Base-by-base conservation (phyloP, 106 monocot species). In the Allium sativum region DNA sequence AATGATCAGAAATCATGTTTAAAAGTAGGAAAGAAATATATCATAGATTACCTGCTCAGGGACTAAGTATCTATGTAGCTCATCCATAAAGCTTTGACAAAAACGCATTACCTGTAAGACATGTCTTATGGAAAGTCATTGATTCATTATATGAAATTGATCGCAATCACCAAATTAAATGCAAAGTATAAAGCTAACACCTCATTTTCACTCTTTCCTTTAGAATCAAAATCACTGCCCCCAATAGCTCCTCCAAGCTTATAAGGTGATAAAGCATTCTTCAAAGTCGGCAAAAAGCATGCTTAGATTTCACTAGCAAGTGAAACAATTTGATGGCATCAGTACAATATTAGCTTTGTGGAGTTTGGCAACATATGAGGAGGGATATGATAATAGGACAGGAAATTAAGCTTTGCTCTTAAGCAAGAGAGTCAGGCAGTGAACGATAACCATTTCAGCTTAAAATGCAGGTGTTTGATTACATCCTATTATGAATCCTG, bases 221-320 rank as follows among this genome's bases (percentile, higher is more conserved):
- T 98, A 58, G 98, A 82, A 81, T 98, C 92, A 73, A 98, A 98
- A 81, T 98, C 98, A 81, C 98, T 98, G 61, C 98, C 98, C 57
- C 98, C 98, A 10, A 75, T 92, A 67, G 88, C 92, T 80, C 98
- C 98, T 78, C 98, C 98, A 76, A 98, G 92, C 58, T 98, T 98
- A 74, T 98, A 88, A 51, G 80, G 82, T 59, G 85, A 98, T 66
- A 98, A 63, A 74, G 98, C 98, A 85, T 98, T 98, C 53, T 98
- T 98, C 42, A 98, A 52, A 40, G 92, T 88, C 98, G 92, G 58
- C 44, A 77, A 52, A 16, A 66, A 1, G 6, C 14, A 19, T 10
- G 9, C 48, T 46, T 50, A 53, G 9, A 45, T 19, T 46, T 45
- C 41, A 54, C 46, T 55, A 5, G 5, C 31, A 47, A 40, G 53